A percentile compares a stretch with the other conserved stretches of the same genome.
Conservation (phyloP, 2,329 filamentous ascomycete genomes). For the Alternaria sp. region DNA sequence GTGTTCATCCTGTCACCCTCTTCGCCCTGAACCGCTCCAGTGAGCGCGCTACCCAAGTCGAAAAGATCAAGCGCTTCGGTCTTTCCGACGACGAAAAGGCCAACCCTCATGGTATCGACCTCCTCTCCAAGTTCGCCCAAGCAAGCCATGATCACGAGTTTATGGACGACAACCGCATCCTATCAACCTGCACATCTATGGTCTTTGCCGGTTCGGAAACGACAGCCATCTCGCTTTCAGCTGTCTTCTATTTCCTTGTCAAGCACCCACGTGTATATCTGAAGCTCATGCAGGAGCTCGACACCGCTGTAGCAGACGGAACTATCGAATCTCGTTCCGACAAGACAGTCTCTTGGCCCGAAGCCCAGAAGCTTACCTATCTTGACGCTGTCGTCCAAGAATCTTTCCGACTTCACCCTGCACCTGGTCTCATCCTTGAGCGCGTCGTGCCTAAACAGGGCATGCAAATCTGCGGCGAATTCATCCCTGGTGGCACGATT, state of each 20-base stretch:
- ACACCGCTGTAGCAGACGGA: slow-evolving; percentile 64
- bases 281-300: slow-evolving; percentile 68
- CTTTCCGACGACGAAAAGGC: slow-evolving; percentile 42
- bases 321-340: slow-evolving; percentile 54
- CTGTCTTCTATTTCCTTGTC: slow-evolving; percentile 77
- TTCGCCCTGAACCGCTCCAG: slow-evolving; percentile 74
- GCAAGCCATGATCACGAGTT: slow-evolving; percentile 73
- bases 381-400: slow-evolving; percentile 82
- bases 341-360: slow-evolving; percentile 72
- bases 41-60: slow-evolving; percentile 66
- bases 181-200: slow-evolving; percentile 77
- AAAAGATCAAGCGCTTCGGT: slow-evolving; percentile 57
- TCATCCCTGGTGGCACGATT: slow-evolving; percentile 73
- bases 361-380: slow-evolving; percentile 75
- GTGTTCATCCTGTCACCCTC: slow-evolving; percentile 74
- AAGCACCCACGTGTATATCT: slow-evolving; percentile 66
- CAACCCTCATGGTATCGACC: slow-evolving; percentile 59
- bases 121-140: slow-evolving; percentile 76
- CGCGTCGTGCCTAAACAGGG: slow-evolving; percentile 73
- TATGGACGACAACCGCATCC: slow-evolving; percentile 74
- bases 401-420: slow-evolving; percentile 78
- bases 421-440: slow-evolving; percentile 75
- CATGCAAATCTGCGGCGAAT: slow-evolving; percentile 67
- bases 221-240: slow-evolving; percentile 75
- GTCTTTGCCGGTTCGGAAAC: slow-evolving; percentile 79